Base-by-base conservation (phyloP, 495 filamentous ascomycete genomes). In the Talaromyces borbonicus region DNA sequence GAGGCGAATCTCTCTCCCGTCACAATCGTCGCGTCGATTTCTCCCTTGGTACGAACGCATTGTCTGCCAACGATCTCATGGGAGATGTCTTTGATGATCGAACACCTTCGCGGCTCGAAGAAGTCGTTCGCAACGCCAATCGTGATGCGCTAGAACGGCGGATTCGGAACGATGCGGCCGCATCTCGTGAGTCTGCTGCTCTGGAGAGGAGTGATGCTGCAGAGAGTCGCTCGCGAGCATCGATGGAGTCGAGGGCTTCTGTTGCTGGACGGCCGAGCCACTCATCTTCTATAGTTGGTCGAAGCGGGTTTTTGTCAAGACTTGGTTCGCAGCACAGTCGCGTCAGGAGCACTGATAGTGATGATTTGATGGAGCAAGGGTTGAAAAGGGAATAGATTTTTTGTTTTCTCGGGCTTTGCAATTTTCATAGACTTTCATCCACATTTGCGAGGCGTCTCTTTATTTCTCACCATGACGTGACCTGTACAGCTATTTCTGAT, bases 11-110 rank as follows among this genome's bases (percentile, higher is more conserved):
- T 0, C 51, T 73, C 16, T 67, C 72, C 1, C 53, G 56, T 11
- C 76, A 79, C 60, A 69, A 68, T 40, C 79, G 79, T 31, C 79
- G 83, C 22, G 80, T 86, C 23, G 85, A 88, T 54, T 88, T 88
- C 62, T 84, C 82, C 4, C 68, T 87, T 5, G 84, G 84, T 20
- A 83, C 85, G 66, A 69, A 67, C 27, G 70, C 74, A 46, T 63
- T 83, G 18, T 68, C 69, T 9, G 69, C 75, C 8, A 72, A 66
- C 27, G 83, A 84, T 50, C 56, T 81, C 25, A 76, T 78, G 56
- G 81, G 77, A 41, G 84, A 90, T 52, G 73, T 88, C 3, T 84
- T 78, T 53, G 78, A 81, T 46, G 75, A 79, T 47, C 68, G 61
- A 42, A 43, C 29, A 40, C 50, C 56, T 9, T 48, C 48, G 16